These are phyloP conservation scores for Entomortierella beljakovae DNA, from an alignment of 192 early-diverging fungal species.

Conservation along the genomic window DNA sequence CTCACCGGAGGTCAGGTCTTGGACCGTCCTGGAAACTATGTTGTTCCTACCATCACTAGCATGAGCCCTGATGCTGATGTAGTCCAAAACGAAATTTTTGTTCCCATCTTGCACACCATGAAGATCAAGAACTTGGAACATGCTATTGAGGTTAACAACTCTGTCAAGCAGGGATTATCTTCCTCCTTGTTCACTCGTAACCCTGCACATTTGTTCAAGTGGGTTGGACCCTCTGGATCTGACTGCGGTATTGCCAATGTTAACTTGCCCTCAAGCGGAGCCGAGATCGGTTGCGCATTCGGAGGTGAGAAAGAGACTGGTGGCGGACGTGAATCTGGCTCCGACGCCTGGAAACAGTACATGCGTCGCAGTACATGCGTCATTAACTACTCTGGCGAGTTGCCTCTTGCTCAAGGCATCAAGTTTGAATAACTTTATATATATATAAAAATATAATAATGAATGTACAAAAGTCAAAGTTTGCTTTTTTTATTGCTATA, in stretches of 20 bases:
- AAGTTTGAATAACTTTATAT: constrained; percentile 75
- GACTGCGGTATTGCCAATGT: constrained; percentile 96
- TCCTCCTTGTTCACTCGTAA: constrained; percentile 87
- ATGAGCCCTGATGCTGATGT: constrained; percentile 80
- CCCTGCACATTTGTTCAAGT: constrained; percentile 87
- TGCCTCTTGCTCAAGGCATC: constrained; percentile 96
- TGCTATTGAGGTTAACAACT: constrained; percentile 90
- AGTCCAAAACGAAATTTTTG: constrained; percentile 95
- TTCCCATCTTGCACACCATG: constrained; percentile 91
- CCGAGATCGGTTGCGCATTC: constrained; percentile 97
- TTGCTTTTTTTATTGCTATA: too few relatives aligned
- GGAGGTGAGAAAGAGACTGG: constrained; percentile 98
- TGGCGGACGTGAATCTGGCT: constrained; percentile 92
- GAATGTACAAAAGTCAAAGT: neutral
- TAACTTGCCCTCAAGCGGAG: constrained; percentile 97
- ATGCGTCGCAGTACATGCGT: constrained; percentile 66
- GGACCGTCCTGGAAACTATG: constrained; percentile 86
- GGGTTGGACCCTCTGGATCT: constrained; percentile 91
- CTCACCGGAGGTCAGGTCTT: constrained; percentile 87
- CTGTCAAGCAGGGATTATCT: constrained; percentile 88
- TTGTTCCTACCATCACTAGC: constrained; percentile 91
- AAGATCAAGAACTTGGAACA: constrained; percentile 83
- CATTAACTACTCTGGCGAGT: constrained; percentile 87
- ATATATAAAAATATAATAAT: neutral
- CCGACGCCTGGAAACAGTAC: constrained; percentile 90